Percentiles rank a stretch among this genome's conserved stretches.
Conservation (phyloP, 345 rosid genomes). For the Angophora floribunda region DNA sequence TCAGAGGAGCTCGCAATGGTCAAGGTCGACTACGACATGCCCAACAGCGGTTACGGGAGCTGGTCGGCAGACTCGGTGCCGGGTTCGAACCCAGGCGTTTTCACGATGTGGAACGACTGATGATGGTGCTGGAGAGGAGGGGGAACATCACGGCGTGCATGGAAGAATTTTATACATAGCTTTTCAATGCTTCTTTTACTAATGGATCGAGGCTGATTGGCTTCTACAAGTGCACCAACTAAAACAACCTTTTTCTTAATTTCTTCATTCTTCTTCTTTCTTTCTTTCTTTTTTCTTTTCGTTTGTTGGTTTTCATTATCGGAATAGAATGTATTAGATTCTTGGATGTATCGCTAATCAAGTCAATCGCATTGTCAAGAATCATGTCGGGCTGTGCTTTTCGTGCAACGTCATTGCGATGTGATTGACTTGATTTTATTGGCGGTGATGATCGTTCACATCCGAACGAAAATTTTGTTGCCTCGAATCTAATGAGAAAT, state of each 20-base stretch:
- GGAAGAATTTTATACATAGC: background rate
- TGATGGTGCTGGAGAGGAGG: background rate
- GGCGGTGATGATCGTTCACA: background rate
- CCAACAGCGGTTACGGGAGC: constrained; percentile 42
- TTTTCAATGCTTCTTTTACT: background rate
- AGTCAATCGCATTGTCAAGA: background rate
- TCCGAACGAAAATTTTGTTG: background rate
- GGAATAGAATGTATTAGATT: background rate
- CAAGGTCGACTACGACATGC: constrained; percentile 91
- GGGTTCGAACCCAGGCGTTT: constrained; percentile 67
- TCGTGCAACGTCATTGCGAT: background rate
- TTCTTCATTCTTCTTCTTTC: background rate
- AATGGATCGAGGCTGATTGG: background rate
- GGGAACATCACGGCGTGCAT: background rate
- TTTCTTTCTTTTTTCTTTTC: accelerated
- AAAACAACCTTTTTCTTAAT: background rate
- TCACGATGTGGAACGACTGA: constrained; percentile 91
- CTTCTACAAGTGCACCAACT: background rate
- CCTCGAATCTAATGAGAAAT: background rate
- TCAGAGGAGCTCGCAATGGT: constrained; percentile 52
- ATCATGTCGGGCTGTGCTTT: background rate
- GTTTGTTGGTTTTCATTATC: background rate
- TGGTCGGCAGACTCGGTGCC: constrained; percentile 71
- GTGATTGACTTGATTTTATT: background rate
- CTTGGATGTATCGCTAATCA: background rate